Conservation (phyloP, 441 rosid genomes). For the Adansonia grandidieri region DNA sequence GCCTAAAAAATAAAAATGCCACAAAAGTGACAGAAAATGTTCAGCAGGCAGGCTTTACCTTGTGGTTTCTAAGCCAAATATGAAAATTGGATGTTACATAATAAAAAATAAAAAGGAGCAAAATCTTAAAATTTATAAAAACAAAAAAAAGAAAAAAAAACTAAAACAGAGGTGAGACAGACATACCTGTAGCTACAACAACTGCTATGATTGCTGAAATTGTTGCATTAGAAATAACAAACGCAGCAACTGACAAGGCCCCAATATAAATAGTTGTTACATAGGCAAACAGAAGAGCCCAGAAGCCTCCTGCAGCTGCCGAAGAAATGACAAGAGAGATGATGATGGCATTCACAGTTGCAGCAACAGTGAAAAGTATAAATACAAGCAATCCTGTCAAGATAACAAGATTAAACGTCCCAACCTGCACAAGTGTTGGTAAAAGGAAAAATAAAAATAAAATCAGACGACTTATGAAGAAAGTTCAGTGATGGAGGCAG, state of each 20-base stretch:
- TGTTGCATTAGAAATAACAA: constrained; percentile 74
- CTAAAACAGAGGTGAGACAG: too few species aligned
- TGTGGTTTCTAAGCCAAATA: too few species aligned
- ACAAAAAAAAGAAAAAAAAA: too few species aligned
- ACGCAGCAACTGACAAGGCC: constrained; percentile 68
- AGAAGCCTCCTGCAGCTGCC: constrained; percentile 87
- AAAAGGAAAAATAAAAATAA: background rate
- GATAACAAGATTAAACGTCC: constrained; percentile 66
- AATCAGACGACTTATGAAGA: too few species aligned
- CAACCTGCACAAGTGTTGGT: constrained; percentile 57
- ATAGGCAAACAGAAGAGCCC: constrained; percentile 74
- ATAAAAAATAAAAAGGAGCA: too few species aligned
- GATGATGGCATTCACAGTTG: constrained; percentile 74
- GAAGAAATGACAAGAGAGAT: constrained; percentile 76
- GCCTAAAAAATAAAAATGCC: too few species aligned
- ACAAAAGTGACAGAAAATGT: too few species aligned
- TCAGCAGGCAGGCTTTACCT: too few species aligned
- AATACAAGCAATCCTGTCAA: constrained; percentile 73
- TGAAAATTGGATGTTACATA: too few species aligned
- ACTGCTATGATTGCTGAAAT: constrained; percentile 63
- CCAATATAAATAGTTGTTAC: constrained; percentile 78
- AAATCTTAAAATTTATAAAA: too few species aligned
- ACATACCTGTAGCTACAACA: constrained; percentile 70
- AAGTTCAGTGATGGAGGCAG: too few species aligned
- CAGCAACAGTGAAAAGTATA: constrained; percentile 79